Conservation (phyloP, 1,284 basidiomycete genomes). For the Amylostereum areolatum region DNA sequence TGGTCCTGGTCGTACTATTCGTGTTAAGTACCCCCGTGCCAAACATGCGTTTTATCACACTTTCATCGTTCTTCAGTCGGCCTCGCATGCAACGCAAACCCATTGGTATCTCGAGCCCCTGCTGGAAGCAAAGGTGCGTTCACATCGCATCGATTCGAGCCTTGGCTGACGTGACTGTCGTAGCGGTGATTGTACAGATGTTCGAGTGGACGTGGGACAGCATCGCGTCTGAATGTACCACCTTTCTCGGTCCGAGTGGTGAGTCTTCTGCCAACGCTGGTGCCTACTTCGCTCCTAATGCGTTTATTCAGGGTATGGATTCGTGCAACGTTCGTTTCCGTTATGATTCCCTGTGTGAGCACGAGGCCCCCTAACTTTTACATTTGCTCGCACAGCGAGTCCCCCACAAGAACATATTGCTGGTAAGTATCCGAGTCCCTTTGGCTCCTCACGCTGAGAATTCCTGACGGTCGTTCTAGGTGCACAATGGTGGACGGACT, state of each 20-base stretch:
- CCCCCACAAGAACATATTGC: constrained; percentile 22
- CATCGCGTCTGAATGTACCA: constrained; percentile 56
- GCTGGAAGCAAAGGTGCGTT: too few relatives aligned
- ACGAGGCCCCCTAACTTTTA: background rate
- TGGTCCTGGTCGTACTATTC: too few relatives aligned
- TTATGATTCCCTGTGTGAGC: constrained; percentile 11
- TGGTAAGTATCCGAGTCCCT: background rate
- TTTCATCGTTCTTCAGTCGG: too few relatives aligned
- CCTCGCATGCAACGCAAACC: too few relatives aligned
- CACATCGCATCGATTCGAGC: too few relatives aligned
- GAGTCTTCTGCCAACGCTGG: background rate
- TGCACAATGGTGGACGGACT: constrained; percentile 63
- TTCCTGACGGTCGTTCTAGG: constrained; percentile 20
- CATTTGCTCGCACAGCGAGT: constrained; percentile 11
- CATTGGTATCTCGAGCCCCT: too few relatives aligned
- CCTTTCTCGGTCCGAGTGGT: constrained; percentile 57
- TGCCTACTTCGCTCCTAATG: too few relatives aligned
- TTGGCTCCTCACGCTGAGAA: too few relatives aligned
- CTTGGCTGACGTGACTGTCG: too few relatives aligned
- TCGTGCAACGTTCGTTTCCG: constrained; percentile 47
- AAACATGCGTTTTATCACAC: too few relatives aligned
- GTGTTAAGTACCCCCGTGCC: too few relatives aligned
- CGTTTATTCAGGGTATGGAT: constrained; percentile 42
- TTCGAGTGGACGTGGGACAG: constrained; percentile 39
- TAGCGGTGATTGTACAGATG: constrained; percentile 23